Percentiles rank a stretch among this genome's conserved stretches.
These are phyloP conservation scores for Limnomonas spitsbergensis DNA, from an alignment of 139 green algal genomes.

Conservation along the genomic window DNA sequence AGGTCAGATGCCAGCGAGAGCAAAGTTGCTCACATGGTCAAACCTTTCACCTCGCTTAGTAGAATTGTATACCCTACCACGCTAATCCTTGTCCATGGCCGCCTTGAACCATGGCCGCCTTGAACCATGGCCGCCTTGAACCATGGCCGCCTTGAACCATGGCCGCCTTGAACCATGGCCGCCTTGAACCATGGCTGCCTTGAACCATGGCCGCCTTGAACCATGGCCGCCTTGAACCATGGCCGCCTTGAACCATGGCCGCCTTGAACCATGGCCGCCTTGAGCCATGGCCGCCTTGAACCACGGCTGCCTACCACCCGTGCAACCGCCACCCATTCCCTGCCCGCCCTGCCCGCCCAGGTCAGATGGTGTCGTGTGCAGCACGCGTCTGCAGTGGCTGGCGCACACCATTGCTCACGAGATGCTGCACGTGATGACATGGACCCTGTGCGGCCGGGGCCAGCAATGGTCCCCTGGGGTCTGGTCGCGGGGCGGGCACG, in stretches of 20 bases:
- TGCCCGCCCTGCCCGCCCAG: background rate
- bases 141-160: too few relatives aligned
- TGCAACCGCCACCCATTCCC: background rate
- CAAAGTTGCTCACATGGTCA: background rate
- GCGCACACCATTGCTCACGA: conserved; percentile 27
- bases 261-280: too few relatives aligned
- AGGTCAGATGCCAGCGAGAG: background rate
- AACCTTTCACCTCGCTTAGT: background rate
- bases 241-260: too few relatives aligned
- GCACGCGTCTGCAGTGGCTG: conserved; percentile 19
- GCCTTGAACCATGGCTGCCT: too few relatives aligned
- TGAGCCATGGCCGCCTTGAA: too few relatives aligned
- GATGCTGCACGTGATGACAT: conserved; percentile 27
- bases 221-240: too few relatives aligned
- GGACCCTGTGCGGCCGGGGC: conserved; percentile 3
- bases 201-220: too few relatives aligned
- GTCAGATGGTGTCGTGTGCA: background rate
- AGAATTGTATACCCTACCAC: background rate
- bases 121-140: too few relatives aligned
- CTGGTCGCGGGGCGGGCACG: background rate
- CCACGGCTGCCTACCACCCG: background rate
- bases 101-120: too few relatives aligned
- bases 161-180: too few relatives aligned
- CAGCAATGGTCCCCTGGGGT: background rate
- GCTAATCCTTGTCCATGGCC: background rate